These are phyloP conservation scores for Umbelopsis ramanniana DNA, from an alignment of 192 early-diverging fungal genomes.

Conservation along the genomic window DNA sequence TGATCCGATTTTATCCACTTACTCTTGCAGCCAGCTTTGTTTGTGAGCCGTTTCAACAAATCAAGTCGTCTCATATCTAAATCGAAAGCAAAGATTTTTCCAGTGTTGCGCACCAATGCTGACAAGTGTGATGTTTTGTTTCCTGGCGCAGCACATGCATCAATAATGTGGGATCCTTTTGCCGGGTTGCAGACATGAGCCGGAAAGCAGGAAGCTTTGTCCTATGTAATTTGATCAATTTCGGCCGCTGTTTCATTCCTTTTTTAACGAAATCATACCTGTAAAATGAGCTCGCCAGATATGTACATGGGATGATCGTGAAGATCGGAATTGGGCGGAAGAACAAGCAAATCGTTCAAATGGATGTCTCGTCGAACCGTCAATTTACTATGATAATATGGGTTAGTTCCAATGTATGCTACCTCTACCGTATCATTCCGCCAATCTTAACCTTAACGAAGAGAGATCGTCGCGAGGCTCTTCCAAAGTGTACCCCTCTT, in stretches of 20 bases:
- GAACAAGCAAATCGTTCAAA: conserved; percentile 80
- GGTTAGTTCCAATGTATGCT: too few relatives aligned
- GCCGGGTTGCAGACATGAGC: conserved; percentile 80
- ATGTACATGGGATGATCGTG: conserved; percentile 80
- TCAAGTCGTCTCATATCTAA: conserved; percentile 75
- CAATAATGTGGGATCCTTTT: conserved; percentile 69
- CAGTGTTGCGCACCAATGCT: conserved; percentile 85
- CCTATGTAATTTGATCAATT: conserved; percentile 42
- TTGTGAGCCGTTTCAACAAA: conserved; percentile 73
- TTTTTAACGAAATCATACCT: conserved; percentile 46
- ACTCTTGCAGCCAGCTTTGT: conserved; percentile 83
- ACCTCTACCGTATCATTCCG: too few relatives aligned
- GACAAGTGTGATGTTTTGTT: conserved; percentile 97
- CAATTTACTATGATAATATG: conserved; percentile 9
- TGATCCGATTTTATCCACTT: conserved; percentile 19
- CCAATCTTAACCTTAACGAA: conserved; percentile 25
- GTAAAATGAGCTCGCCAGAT: conserved; percentile 84
- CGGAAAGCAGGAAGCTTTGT: conserved; percentile 95
- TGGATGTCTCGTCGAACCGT: conserved; percentile 68
- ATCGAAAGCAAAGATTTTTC: conserved; percentile 92
- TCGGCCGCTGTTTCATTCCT: not conserved
- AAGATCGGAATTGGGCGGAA: conserved; percentile 87
- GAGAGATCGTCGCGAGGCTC: conserved; percentile 36
- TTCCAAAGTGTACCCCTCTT: conserved; percentile 59
- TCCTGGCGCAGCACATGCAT: conserved; percentile 96